These are phyloP conservation scores for Fusarium sp. DNA, from an alignment of 2,329 filamentous ascomycete genomes.

Conservation along the genomic window DNA sequence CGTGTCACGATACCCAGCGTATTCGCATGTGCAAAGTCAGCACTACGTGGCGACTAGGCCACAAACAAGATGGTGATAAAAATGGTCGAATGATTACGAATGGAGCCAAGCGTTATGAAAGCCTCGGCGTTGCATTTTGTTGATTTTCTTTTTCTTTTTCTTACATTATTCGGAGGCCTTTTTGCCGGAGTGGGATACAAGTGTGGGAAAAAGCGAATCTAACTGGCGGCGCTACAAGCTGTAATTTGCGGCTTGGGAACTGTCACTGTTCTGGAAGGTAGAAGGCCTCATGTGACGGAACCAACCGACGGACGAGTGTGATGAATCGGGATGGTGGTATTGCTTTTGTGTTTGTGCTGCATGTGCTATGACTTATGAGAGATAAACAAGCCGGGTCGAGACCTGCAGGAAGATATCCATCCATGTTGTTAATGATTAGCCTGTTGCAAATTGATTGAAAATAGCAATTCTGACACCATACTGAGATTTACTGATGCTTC, in stretches of 20 bases:
- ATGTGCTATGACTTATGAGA: conserved; percentile 47
- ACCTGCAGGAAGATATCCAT: conserved; percentile 46
- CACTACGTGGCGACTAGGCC: conserved; percentile 4
- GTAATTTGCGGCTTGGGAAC: conserved; percentile 13
- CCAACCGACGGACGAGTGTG: conserved; percentile 8
- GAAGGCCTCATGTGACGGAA: conserved; percentile 26
- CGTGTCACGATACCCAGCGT: conserved; percentile 50
- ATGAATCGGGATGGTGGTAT: conserved; percentile 32
- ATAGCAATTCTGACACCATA: neutral
- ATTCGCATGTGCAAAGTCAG: conserved; percentile 40
- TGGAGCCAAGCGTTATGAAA: conserved; percentile 37
- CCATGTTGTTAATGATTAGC: conserved; percentile 31
- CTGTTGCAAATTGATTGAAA: conserved; percentile 11
- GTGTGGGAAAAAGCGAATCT: conserved; percentile 32
- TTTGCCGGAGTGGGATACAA: conserved; percentile 20
- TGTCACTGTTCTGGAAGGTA: conserved; percentile 18
- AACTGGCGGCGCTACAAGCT: conserved; percentile 26
- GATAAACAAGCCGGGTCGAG: conserved; percentile 43
- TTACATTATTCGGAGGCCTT: conserved; percentile 17
- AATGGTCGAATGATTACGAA: conserved; percentile 18
- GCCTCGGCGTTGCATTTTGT: conserved; percentile 32
- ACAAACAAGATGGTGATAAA: conserved; percentile 3
- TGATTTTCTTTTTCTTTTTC: conserved; percentile 4
- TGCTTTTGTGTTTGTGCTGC: conserved; percentile 37
- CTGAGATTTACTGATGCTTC: too few species aligned